Conservation (phyloP, 108 stramenopile species). For the Stephanodiscus triporus region DNA sequence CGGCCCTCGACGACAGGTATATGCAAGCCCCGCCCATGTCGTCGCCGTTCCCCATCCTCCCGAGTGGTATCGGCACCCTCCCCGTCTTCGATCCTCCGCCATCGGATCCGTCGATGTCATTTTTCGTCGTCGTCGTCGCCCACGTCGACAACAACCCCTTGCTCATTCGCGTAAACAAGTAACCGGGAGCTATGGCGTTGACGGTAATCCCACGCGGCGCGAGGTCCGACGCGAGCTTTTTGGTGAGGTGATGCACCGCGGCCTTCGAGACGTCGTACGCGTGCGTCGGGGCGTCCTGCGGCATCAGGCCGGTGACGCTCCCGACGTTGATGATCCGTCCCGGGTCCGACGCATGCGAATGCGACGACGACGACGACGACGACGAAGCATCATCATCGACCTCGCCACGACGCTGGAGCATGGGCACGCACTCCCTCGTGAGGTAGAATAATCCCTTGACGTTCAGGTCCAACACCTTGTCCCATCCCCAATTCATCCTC, state of each 20-base stretch:
- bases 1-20: constrained; percentile 81
- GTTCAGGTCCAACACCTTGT: constrained; percentile 92
- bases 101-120: constrained; percentile 30
- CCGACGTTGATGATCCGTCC: constrained; percentile 93
- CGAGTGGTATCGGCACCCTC: constrained; percentile 62
- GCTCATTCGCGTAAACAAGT: constrained; percentile 87
- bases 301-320: constrained; percentile 86
- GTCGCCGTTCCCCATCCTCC: constrained; percentile 83
- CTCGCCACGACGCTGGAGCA: constrained; percentile 57
- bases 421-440: constrained; percentile 83
- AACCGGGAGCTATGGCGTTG: constrained; percentile 91
- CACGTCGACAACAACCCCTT: constrained; percentile 64
- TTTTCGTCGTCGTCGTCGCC: constrained; percentile 12
- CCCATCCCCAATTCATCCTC: constrained; percentile 93
- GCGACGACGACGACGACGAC: too few species aligned
- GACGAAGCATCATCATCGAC: neutral
- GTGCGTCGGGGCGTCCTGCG: constrained; percentile 90
- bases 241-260: constrained; percentile 90
- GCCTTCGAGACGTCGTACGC: constrained; percentile 95
- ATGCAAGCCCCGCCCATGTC: constrained; percentile 93
- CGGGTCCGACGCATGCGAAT: constrained; percentile 55
- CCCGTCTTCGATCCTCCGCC: constrained; percentile 32
- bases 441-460: constrained; percentile 93
- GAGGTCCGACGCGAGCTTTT: constrained; percentile 88
- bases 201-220: constrained; percentile 87